phyloP scores from a whole-genome alignment of 73 alveolate species.

The Tetrahymena malaccensis region DNA sequence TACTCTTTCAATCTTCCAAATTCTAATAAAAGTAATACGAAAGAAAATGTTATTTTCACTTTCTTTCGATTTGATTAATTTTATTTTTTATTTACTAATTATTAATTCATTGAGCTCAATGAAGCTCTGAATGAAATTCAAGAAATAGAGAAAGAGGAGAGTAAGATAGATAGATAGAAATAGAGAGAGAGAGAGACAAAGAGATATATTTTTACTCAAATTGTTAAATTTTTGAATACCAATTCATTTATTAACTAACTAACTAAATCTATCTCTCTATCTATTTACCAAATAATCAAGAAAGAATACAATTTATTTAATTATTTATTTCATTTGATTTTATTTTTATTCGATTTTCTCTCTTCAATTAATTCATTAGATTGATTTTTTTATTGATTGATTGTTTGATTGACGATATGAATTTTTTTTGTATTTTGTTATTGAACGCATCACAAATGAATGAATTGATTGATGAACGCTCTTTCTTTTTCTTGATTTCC shows the following conservation, averaged over 20 bases:
- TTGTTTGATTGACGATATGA: not conserved
- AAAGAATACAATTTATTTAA: not conserved
- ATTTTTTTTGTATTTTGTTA: too few relatives aligned
- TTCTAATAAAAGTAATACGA: not conserved
- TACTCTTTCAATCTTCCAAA: not conserved
- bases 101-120: not conserved
- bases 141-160: not conserved
- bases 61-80: not conserved
- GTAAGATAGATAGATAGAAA: not conserved
- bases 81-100: not conserved
- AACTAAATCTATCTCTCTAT: not conserved
- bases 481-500: not conserved
- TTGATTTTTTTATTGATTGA: not conserved
- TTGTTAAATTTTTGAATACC: not conserved
- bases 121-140: not conserved
- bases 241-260: not conserved
- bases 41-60: not conserved
- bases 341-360: not conserved
- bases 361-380: not conserved
- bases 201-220: not conserved
- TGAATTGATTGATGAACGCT: not conserved
- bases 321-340: not conserved
- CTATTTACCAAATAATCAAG: not conserved
- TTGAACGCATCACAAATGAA: not conserved
- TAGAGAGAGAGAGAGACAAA: not conserved